phyloP scores from a whole-genome alignment of 2,329 filamentous ascomycete genomes.

The Massarina eburnea region DNA sequence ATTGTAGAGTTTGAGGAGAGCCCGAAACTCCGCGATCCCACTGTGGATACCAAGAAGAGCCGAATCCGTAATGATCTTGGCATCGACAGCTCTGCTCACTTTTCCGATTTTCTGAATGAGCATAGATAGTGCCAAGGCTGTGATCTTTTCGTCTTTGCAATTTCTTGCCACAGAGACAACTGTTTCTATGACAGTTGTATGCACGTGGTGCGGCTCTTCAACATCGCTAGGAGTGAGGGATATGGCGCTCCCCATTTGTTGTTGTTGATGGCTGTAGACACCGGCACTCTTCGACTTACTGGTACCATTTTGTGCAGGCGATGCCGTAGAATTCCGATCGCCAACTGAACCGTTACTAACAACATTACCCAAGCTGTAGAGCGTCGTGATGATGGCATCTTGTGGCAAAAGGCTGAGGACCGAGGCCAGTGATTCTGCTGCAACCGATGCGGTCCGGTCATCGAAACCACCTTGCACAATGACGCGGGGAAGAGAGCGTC shows the following conservation, averaged over 20 bases:
- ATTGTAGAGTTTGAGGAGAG: slow-evolving; percentile 80
- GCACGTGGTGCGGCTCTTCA: slow-evolving; percentile 75
- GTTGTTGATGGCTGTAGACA: slow-evolving; percentile 48
- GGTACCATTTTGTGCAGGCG: slow-evolving; percentile 52
- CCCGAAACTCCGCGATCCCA: slow-evolving; percentile 78
- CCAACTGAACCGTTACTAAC: slow-evolving; percentile 69
- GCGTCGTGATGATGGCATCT: slow-evolving; percentile 89
- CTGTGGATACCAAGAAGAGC: slow-evolving; percentile 76
- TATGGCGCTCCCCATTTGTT: slow-evolving; percentile 68
- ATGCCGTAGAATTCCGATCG: slow-evolving; percentile 52
- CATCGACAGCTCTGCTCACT: slow-evolving; percentile 77
- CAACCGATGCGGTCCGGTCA: slow-evolving; percentile 69
- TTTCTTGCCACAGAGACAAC: slow-evolving; percentile 86
- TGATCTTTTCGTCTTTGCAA: slow-evolving; percentile 87
- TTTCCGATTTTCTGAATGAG: slow-evolving; percentile 93
- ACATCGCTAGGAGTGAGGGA: slow-evolving; percentile 75
- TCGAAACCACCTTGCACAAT: slow-evolving; percentile 81
- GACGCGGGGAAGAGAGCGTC: slow-evolving; percentile 78
- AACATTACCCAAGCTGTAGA: slow-evolving; percentile 96
- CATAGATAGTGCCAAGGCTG: slow-evolving; percentile 90
- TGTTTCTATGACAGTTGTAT: slow-evolving; percentile 89
- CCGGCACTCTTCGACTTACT: slow-evolving; percentile 45
- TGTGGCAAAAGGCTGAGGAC: slow-evolving; percentile 82
- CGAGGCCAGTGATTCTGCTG: slow-evolving; percentile 81
- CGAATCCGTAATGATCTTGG: slow-evolving; percentile 80